phyloP scores from a whole-genome alignment of 2,329 filamentous ascomycete genomes.

The Penicillium hesseltinei region DNA sequence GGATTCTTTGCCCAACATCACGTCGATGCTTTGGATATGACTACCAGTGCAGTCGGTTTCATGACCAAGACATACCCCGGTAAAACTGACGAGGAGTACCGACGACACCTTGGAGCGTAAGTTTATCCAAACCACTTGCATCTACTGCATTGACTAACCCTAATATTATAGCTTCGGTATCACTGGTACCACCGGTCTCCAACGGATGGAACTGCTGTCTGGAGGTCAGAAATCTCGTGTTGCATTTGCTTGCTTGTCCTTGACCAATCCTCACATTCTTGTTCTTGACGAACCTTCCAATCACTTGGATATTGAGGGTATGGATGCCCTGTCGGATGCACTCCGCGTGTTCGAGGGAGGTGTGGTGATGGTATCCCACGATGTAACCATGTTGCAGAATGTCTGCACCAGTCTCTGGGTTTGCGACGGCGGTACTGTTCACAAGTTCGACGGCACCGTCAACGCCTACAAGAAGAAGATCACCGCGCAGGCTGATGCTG shows the following conservation, averaged over 20 bases:
- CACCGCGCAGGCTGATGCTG: constrained; percentile 78
- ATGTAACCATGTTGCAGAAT: constrained; percentile 96
- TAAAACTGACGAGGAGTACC: constrained; percentile 93
- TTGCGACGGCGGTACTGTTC: constrained; percentile 87
- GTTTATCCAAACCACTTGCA: constrained; percentile 38
- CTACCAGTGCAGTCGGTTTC: constrained; percentile 84
- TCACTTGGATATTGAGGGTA: constrained; percentile 97
- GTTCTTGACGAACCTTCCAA: constrained; percentile 98
- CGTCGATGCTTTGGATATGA: constrained; percentile 91
- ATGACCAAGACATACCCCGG: constrained; percentile 93
- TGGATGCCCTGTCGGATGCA: constrained; percentile 89
- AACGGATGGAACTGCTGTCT: constrained; percentile 91
- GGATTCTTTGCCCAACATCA: constrained; percentile 99
- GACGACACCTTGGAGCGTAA: constrained; percentile 86
- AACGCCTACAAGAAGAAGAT: constrained; percentile 98
- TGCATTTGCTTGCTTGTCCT: constrained; percentile 91
- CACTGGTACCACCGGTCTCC: constrained; percentile 92
- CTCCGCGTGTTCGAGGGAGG: constrained; percentile 86
- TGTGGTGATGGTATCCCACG: constrained; percentile 98
- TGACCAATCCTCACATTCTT: constrained; percentile 93
- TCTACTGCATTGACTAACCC: not conserved
- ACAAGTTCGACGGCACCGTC: constrained; percentile 94
- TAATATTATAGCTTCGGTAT: constrained; percentile 55
- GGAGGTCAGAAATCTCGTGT: constrained; percentile 98
- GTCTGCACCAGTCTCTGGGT: constrained; percentile 96